Evolutionary conservation across 108 stramenopile genomes (phyloP).

Genomic region (Skeletonema grethae): DNA sequence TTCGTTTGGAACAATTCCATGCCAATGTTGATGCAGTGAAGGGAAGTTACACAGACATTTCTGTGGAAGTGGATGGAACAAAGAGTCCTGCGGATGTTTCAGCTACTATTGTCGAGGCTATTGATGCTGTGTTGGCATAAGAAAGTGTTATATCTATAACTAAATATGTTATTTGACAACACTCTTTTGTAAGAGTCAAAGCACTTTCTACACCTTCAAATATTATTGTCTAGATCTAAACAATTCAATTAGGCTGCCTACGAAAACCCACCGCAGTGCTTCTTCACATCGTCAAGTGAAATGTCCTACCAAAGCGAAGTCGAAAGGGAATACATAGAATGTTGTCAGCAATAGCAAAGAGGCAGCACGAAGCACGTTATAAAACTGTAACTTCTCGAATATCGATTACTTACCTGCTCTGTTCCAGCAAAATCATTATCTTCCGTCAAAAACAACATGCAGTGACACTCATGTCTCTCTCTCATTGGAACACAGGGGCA

Average conservation of each 20-base stretch:
- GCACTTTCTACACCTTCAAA: no score
- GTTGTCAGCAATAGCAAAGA: background rate
- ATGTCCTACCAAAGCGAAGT: conserved; percentile 23
- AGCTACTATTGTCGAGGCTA: conserved; percentile 24
- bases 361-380: background rate
- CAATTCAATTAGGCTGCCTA: background rate
- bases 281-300: conserved; percentile 48
- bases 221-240: background rate
- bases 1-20: conserved; percentile 90
- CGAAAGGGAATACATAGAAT: background rate
- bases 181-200: no score
- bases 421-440: conserved; percentile 81
- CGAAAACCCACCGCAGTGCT: conserved; percentile 28
- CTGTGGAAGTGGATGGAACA: conserved; percentile 85
- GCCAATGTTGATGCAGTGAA: conserved; percentile 84
- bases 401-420: conserved; percentile 40
- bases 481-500: conserved; percentile 54
- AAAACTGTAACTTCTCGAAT: background rate
- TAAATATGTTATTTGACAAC: background rate
- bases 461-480: conserved; percentile 86
- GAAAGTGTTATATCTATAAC: no score
- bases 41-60: conserved; percentile 70
- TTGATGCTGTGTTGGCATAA: conserved; percentile 39
- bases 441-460: conserved; percentile 89
- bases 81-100: conserved; percentile 67